Base-by-base conservation (phyloP, 805 yeast species). In the Kuraishia ogatae region DNA sequence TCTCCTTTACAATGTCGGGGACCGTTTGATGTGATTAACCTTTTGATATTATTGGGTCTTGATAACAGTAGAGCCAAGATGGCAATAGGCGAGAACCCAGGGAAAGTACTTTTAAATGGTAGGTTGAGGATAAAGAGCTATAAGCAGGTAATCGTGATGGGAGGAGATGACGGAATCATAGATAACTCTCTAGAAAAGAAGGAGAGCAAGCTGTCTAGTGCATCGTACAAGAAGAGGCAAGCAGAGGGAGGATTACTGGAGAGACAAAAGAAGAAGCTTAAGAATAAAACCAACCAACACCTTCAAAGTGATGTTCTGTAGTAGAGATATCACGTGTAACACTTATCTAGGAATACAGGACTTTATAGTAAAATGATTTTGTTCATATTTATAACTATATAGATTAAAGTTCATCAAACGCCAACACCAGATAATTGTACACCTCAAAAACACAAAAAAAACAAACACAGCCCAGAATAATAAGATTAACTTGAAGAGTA, bases 11-110 rank as follows among this genome's bases (percentile, higher is more conserved):
- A 82, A 49, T 70, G 83, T n/a, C 74, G 98, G 58, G 80, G 83
- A 29, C 80, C 82, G 46, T 73, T 78, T 50, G 97, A 94, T 63
- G 78, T 89, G 6, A 74, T 81, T 15, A 87, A 84, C 56, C 70
- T 94, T 51, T 70, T 87, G 39, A 74, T 78, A 46, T 70, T 88
- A 10, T 72, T 93, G 60, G 97, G 97, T 0, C 76, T 94, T 49
- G 84, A 85, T 58, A 70, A 76, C 52, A 79, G 78, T 61, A 75
- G 85, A 51, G 83, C 91, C 21, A 75, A 80, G 29, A 77, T 77
- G 39, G 80, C 87, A 23, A 71, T 87, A 57, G 77, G 81, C 17
- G 80, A 77, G 47, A 78, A 78, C 60, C 83, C 97, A 0, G 78
- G 82, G 26, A 75, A 79, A 22, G 94, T 80, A 0, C 74, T 91